Evolutionary conservation across 2,329 filamentous ascomycete genomes (phyloP).

Genomic region (Colletotrichum sp.): DNA sequence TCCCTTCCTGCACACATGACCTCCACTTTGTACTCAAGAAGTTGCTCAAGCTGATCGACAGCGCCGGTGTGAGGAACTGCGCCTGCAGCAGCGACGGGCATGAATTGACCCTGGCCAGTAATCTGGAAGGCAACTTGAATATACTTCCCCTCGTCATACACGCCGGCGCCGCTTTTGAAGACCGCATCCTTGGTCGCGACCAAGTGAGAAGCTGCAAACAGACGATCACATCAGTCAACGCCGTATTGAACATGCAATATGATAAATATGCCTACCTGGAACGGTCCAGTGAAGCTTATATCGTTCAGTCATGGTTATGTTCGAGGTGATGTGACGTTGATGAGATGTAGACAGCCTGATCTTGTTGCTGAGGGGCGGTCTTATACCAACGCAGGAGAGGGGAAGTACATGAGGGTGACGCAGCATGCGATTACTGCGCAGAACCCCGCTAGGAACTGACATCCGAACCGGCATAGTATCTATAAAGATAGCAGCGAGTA

Average conservation of each 20-base stretch:
- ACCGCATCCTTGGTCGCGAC: conserved; percentile 26
- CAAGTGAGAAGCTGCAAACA: conserved; percentile 16
- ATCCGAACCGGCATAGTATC: neutral
- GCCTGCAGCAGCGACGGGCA: conserved; percentile 39
- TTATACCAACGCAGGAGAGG: neutral
- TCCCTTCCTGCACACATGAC: conserved; percentile 48
- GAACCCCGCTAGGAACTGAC: neutral
- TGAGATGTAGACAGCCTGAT: neutral
- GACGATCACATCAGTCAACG: neutral
- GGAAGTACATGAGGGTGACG: neutral
- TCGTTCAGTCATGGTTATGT: conserved; percentile 12
- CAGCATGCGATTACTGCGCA: neutral
- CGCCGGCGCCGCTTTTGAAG: conserved; percentile 29
- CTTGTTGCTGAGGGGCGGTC: neutral
- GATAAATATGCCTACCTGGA: too few species aligned
- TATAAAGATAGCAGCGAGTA: fast-evolving
- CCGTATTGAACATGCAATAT: too few species aligned
- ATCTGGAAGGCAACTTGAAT: conserved; percentile 30
- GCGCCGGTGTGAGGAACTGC: conserved; percentile 53
- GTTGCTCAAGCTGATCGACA: conserved; percentile 46
- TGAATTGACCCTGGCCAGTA: conserved; percentile 51
- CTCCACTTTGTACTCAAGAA: conserved; percentile 53
- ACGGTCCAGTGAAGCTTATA: conserved; percentile 19
- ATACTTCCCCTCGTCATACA: conserved; percentile 29
- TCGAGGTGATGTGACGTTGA: neutral